Conservation (phyloP, 176 grass and related monocot genomes). For the Musa acuminata region DNA sequence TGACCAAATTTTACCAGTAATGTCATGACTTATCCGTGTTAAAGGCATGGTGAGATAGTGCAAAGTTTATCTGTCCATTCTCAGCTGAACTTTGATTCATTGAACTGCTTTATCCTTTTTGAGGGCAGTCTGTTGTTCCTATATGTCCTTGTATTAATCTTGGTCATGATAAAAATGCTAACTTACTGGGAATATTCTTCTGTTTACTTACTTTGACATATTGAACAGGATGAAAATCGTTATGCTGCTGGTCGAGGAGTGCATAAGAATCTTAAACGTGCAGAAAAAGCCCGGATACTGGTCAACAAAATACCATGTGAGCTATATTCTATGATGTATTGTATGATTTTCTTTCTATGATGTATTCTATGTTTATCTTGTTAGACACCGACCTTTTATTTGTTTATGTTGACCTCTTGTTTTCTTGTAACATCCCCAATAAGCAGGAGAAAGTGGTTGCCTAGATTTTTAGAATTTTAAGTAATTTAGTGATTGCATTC, state of each 20-base stretch:
- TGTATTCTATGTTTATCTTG: no score
- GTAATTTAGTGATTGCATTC: no score
- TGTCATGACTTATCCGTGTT: no score
- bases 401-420: no score
- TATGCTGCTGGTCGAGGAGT: conserved; percentile 81
- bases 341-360: not conserved
- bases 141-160: no score
- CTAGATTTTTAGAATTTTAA: no score
- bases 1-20: no score
- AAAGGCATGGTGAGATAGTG: not conserved
- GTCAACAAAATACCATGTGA: conserved; percentile 79
- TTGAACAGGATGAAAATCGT: conserved; percentile 73
- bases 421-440: no score
- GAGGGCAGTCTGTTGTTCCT: not conserved
- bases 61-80: not conserved
- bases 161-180: not conserved
- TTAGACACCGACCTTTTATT: no score
- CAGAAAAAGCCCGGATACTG: conserved; percentile 77
- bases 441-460: no score
- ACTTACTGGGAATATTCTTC: not conserved
- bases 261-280: conserved; percentile 88
- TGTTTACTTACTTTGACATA: conserved; percentile 7
- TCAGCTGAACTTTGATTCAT: not conserved
- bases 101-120: not conserved
- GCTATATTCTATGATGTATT: conserved; percentile 10